A percentile compares a stretch with the other conserved stretches of the same genome.
These are phyloP conservation scores for Inga leiocalycina DNA, from an alignment of 306 rosid genomes.

Conservation along the genomic window DNA sequence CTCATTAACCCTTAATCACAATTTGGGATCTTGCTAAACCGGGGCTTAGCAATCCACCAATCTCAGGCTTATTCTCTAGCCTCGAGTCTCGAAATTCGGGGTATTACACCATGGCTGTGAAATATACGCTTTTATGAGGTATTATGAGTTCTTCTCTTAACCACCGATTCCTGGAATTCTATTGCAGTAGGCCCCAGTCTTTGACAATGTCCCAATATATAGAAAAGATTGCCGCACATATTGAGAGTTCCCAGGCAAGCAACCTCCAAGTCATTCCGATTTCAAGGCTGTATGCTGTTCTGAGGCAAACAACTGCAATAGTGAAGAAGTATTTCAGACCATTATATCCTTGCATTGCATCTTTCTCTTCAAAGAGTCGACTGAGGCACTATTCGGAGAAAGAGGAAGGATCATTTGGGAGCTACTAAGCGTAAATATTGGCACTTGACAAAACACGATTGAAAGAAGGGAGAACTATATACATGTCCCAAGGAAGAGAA, in stretches of 20 bases:
- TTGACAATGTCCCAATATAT: slow-evolving; percentile 72
- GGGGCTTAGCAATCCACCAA: too few relatives aligned
- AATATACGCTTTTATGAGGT: slow-evolving; percentile 57
- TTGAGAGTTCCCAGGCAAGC: slow-evolving; percentile 50
- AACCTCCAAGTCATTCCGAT: slow-evolving; percentile 39
- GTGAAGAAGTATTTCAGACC: slow-evolving; percentile 61
- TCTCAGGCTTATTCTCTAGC: too few relatives aligned
- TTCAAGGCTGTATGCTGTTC: slow-evolving; percentile 48
- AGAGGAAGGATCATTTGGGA: not conserved
- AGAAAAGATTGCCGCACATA: slow-evolving; percentile 48
- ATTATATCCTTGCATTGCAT: slow-evolving; percentile 64
- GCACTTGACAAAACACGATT: not conserved
- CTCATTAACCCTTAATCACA: too few relatives aligned
- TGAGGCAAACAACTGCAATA: slow-evolving; percentile 59
- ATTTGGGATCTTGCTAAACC: too few relatives aligned
- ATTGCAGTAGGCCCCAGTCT: slow-evolving; percentile 79
- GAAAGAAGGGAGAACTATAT: too few relatives aligned
- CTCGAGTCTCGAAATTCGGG: too few relatives aligned
- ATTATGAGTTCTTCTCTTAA: slow-evolving; percentile 68
- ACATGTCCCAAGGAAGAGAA: too few relatives aligned
- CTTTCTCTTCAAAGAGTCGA: slow-evolving; percentile 63
- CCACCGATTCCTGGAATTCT: slow-evolving; percentile 60
- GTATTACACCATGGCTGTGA: slow-evolving; percentile 69
- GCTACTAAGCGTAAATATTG: not conserved
- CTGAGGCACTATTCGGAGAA: slow-evolving; percentile 53